A percentile compares a stretch with the other conserved stretches of the same genome.
phyloP scores from a whole-genome alignment of 345 rosid species.

The Brassica rapa region DNA sequence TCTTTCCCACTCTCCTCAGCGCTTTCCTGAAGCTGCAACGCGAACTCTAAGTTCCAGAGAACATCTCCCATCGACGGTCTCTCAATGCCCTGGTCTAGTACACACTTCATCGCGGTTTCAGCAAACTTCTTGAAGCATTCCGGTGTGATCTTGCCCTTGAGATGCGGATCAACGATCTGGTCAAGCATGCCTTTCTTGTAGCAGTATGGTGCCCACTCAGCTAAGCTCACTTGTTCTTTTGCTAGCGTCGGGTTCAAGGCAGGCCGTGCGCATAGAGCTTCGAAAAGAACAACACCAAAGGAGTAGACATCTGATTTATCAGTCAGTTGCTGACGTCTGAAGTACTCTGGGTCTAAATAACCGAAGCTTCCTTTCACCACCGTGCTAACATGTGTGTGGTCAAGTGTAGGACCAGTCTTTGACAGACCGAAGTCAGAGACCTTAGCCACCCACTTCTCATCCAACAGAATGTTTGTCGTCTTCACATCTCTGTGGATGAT shows the following conservation, averaged over 20 bases:
- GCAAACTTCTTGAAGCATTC: conserved; percentile 97
- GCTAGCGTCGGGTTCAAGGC: conserved; percentile 86
- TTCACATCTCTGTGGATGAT: background rate
- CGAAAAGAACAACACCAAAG: conserved; percentile 95
- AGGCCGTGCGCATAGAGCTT: conserved; percentile 93
- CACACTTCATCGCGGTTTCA: conserved; percentile 97
- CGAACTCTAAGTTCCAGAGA: conserved; percentile 82
- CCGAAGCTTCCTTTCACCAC: background rate
- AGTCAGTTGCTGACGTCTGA: conserved; percentile 77
- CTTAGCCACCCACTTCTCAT: background rate
- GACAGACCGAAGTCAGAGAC: background rate
- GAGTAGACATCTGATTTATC: conserved; percentile 98
- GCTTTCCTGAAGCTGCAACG: conserved; percentile 93
- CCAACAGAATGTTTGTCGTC: background rate
- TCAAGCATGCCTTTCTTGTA: conserved; percentile 91
- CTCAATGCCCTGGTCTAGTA: conserved; percentile 80
- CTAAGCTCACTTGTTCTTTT: conserved; percentile 96
- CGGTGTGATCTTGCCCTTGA: conserved; percentile 82
- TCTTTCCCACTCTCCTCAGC: conserved; percentile 85
- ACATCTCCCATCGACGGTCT: conserved; percentile 99
- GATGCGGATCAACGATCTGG: conserved; percentile 79
- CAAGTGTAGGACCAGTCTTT: background rate
- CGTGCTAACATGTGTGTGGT: background rate
- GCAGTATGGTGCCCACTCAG: conserved; percentile 98
- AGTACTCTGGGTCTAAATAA: conserved; percentile 44